Evolutionary conservation across 2,329 filamentous ascomycete genomes (phyloP).

Genomic region (Diaporthe citriasiana): DNA sequence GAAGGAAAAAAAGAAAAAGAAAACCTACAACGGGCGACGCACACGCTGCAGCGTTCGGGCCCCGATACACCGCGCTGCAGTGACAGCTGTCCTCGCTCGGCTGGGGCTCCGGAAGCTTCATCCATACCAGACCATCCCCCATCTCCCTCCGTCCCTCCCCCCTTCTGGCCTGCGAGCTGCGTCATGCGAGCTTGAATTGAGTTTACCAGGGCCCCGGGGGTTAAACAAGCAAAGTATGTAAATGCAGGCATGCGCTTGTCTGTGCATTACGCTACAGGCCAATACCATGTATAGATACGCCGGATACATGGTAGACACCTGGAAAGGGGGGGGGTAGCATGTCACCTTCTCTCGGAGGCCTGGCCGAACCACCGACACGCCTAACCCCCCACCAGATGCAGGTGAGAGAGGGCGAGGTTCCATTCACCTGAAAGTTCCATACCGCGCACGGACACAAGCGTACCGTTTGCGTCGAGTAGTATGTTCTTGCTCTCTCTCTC

Average conservation of each 20-base stretch:
- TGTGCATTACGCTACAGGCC: background rate
- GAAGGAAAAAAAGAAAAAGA: background rate
- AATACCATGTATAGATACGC: constrained; percentile 1
- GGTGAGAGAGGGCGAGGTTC: constrained; percentile 8
- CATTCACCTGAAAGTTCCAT: constrained; percentile 20
- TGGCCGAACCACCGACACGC: constrained; percentile 11
- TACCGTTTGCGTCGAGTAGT: constrained; percentile 2
- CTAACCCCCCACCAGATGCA: background rate
- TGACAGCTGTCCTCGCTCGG: constrained; percentile 29
- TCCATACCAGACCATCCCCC: background rate
- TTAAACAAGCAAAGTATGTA: constrained; percentile 1
- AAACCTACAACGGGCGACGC: constrained; percentile 17
- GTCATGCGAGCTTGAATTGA: constrained; percentile 33
- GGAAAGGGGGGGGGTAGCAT: background rate
- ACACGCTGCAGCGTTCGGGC: constrained; percentile 1
- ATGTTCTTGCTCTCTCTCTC: background rate
- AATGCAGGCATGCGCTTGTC: constrained; percentile 14
- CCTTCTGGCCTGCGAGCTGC: constrained; percentile 19
- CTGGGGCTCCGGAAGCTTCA: constrained; percentile 17
- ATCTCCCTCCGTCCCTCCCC: background rate
- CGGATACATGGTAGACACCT: background rate
- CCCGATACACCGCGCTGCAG: constrained; percentile 1
- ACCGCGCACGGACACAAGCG: constrained; percentile 16
- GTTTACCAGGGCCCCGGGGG: constrained; percentile 26
- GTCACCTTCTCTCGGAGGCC: constrained; percentile 19